Conservation (phyloP, 768 basidiomycete genomes). For the Trametes cinnabarina region DNA sequence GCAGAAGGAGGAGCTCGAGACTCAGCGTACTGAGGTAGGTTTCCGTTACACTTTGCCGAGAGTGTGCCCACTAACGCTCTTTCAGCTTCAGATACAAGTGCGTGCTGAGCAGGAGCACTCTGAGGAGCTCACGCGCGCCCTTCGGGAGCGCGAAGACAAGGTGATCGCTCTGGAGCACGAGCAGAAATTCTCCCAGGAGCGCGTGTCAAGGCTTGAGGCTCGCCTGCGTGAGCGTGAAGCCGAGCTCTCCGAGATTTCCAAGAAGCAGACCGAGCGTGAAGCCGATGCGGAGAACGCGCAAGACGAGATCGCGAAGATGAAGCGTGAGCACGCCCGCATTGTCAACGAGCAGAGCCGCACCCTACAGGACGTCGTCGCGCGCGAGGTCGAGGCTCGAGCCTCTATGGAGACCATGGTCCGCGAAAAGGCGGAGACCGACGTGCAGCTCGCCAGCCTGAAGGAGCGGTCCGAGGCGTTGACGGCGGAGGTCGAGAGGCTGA, state of each 20-base stretch:
- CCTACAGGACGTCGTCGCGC: slow-evolving; percentile 45
- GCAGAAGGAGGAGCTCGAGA: slow-evolving; percentile 52
- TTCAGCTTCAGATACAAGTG: slow-evolving; percentile 53
- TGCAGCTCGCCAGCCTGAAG: slow-evolving; percentile 45
- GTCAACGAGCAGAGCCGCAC: slow-evolving; percentile 47
- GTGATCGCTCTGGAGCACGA: slow-evolving; percentile 54
- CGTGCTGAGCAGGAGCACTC: slow-evolving; percentile 52
- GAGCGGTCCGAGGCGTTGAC: slow-evolving; percentile 51
- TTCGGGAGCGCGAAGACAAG: slow-evolving; percentile 55
- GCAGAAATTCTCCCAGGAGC: slow-evolving; percentile 52
- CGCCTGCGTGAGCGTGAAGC: slow-evolving; percentile 55
- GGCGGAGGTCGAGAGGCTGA: slow-evolving; percentile 55
- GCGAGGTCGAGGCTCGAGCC: slow-evolving; percentile 44
- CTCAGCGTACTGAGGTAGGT: slow-evolving; percentile 54
- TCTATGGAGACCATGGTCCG: slow-evolving; percentile 50
- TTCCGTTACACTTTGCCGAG: not conserved
- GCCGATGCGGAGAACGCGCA: slow-evolving; percentile 52
- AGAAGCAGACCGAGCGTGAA: slow-evolving; percentile 48
- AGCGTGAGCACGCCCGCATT: slow-evolving; percentile 52
- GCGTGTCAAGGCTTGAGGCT: slow-evolving; percentile 52
- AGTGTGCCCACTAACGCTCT: not conserved
- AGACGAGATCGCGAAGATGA: slow-evolving; percentile 52
- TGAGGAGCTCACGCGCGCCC: slow-evolving; percentile 43
- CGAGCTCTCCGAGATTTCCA: slow-evolving; percentile 49
- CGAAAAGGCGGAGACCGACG: slow-evolving; percentile 55